Evolutionary conservation across 805 yeast species (phyloP).

Genomic region (Metschnikowia noctiluminum): DNA sequence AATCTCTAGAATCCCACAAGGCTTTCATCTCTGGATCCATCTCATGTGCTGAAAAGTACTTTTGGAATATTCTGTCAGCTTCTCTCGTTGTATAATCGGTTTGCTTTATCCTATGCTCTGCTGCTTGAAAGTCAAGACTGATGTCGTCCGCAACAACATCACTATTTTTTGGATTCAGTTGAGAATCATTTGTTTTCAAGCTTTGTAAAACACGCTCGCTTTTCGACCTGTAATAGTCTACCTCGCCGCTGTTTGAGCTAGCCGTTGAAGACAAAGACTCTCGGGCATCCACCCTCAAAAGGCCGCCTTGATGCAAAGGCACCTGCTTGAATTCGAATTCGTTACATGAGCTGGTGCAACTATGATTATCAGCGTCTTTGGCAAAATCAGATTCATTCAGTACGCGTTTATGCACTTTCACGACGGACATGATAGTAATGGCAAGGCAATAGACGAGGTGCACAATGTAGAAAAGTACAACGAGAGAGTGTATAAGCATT

Average conservation of each 20-base stretch:
- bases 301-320: background rate
- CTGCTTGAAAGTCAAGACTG: background rate
- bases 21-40: slow-evolving; percentile 52
- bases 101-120: slow-evolving; percentile 16
- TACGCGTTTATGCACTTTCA: slow-evolving; percentile 8
- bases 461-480: slow-evolving; percentile 30
- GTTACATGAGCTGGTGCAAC: background rate
- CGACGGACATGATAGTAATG: slow-evolving; percentile 24
- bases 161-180: background rate
- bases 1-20: slow-evolving; percentile 48
- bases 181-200: background rate
- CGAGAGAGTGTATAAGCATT: slow-evolving; percentile 35
- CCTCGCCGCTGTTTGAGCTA: slow-evolving; percentile 11
- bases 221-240: slow-evolving; percentile 16
- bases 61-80: slow-evolving; percentile 50
- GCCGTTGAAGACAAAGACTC: slow-evolving; percentile 4
- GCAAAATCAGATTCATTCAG: background rate
- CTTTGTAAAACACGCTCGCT: slow-evolving; percentile 11
- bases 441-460: slow-evolving; percentile 29
- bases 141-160: slow-evolving; percentile 3
- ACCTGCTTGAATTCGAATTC: slow-evolving; percentile 14
- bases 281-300: background rate
- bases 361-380: background rate
- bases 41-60: slow-evolving; percentile 34
- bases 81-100: slow-evolving; percentile 60